Conservation (phyloP, 108 stramenopile genomes). For the Conticribra guillardii region DNA sequence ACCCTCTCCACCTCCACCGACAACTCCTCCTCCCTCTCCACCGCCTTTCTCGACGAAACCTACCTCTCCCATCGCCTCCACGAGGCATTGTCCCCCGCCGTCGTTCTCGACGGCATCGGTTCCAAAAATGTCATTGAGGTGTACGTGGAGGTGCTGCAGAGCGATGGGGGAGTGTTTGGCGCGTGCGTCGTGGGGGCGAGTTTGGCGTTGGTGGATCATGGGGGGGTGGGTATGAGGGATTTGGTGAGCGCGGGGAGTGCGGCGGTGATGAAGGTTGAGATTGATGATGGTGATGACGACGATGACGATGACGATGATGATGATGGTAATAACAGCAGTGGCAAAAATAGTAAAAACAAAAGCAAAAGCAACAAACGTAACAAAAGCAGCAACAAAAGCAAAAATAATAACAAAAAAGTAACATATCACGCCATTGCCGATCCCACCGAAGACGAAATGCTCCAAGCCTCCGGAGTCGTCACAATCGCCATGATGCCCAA, state of each 20-base stretch:
- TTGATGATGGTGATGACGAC: conserved; percentile 8
- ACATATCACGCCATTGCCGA: conserved; percentile 71
- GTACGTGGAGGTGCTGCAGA: conserved; percentile 75
- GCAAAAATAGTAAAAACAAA: too few relatives aligned
- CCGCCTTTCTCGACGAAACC: conserved; percentile 56
- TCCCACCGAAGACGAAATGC: conserved; percentile 65
- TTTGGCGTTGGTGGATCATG: conserved; percentile 80
- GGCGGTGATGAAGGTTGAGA: conserved; percentile 49
- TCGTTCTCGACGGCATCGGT: conserved; percentile 37
- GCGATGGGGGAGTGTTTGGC: conserved; percentile 77
- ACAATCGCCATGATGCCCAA: conserved; percentile 82
- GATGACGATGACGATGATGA: conserved; percentile 1
- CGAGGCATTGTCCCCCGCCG: conserved; percentile 61
- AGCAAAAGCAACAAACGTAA: too few relatives aligned
- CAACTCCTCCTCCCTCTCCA: conserved; percentile 33
- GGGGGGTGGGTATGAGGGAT: conserved; percentile 68
- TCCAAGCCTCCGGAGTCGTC: conserved; percentile 50
- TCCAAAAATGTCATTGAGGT: conserved; percentile 67
- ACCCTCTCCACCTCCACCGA: conserved; percentile 39
- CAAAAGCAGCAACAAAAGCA: too few relatives aligned
- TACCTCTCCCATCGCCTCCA: conserved; percentile 57
- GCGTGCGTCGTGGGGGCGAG: conserved; percentile 70
- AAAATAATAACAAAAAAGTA: too few relatives aligned
- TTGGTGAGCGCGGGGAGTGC: conserved; percentile 68
- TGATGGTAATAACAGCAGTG: too few relatives aligned